phyloP scores from a whole-genome alignment of 257 asterid genomes.

The Solanum habrochaites region DNA sequence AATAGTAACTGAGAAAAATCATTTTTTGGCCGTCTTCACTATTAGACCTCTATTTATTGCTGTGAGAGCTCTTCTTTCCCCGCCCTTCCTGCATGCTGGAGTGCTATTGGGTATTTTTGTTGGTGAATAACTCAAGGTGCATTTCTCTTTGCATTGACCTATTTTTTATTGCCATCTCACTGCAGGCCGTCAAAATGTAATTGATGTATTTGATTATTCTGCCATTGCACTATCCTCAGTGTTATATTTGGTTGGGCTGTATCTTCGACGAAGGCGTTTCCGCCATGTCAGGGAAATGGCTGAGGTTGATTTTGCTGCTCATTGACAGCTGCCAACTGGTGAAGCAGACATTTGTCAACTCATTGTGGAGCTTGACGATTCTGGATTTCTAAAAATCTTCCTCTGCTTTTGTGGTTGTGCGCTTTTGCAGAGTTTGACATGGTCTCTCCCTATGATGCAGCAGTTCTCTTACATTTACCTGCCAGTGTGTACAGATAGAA shows the following conservation, averaged over 20 bases:
- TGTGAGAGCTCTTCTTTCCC: not conserved
- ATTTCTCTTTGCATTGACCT: not conserved
- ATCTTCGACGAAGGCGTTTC: conserved; percentile 36
- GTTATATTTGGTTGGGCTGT: conserved; percentile 35
- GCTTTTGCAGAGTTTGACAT: not conserved
- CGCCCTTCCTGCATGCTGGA: not conserved
- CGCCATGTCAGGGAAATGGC: conserved; percentile 40
- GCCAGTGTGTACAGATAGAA: not conserved
- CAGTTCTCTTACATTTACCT: not conserved
- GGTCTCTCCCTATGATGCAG: not conserved
- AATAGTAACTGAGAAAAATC: not conserved
- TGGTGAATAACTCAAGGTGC: not conserved
- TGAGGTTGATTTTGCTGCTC: conserved; percentile 2
- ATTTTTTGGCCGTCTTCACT: not conserved
- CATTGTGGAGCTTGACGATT: not conserved
- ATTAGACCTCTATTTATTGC: not conserved
- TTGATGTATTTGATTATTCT: conserved; percentile 41
- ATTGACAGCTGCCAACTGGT: not conserved
- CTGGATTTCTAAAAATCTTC: not conserved
- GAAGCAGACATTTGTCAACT: not conserved
- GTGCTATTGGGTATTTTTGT: not conserved
- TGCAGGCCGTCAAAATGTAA: conserved; percentile 42
- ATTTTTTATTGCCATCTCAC: not conserved
- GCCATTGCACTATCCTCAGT: conserved; percentile 39
- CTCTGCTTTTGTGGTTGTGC: not conserved